Percentiles rank a stretch among this genome's conserved stretches.
phyloP scores from a whole-genome alignment of 257 asterid genomes.

The Solanum pennellii region DNA sequence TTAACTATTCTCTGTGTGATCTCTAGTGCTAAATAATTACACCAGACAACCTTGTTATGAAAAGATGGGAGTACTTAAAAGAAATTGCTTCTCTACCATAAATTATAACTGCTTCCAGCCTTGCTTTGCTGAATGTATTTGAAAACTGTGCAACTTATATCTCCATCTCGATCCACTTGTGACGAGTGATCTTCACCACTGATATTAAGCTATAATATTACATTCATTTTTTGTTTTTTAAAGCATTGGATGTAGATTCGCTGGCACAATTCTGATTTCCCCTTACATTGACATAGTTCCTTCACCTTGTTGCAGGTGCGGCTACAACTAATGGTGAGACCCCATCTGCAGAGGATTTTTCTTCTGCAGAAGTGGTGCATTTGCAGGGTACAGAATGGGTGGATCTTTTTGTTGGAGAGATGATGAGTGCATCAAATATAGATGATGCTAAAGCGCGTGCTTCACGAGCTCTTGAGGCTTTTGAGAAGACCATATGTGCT shows the following conservation, averaged over 20 bases:
- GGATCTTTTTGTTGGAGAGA: conserved; percentile 33
- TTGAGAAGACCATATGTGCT: conserved; percentile 26
- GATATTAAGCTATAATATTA: neutral
- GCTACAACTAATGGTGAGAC: conserved; percentile 21
- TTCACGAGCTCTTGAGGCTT: conserved; percentile 26
- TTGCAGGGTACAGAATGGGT: conserved; percentile 30
- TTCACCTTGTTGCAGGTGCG: conserved; percentile 11
- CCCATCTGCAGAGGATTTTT: conserved; percentile 22
- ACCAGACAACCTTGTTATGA: neutral
- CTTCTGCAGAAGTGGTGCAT: conserved; percentile 1
- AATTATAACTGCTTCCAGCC: neutral
- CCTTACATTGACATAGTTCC: neutral
- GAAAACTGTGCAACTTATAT: neutral
- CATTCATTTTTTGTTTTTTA: neutral
- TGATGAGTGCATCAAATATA: conserved; percentile 27
- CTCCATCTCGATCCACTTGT: neutral
- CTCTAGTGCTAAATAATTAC: neutral
- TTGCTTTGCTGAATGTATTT: neutral
- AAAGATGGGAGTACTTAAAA: neutral
- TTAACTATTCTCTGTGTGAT: neutral
- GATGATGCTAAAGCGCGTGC: conserved; percentile 41
- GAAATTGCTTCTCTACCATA: neutral
- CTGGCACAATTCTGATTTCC: neutral
- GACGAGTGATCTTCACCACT: neutral
- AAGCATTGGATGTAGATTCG: neutral